Percentiles rank a stretch among this genome's conserved stretches.
These are phyloP conservation scores for Ganoderma lucidum DNA, from an alignment of 1,284 basidiomycete genomes.

Conservation along the genomic window DNA sequence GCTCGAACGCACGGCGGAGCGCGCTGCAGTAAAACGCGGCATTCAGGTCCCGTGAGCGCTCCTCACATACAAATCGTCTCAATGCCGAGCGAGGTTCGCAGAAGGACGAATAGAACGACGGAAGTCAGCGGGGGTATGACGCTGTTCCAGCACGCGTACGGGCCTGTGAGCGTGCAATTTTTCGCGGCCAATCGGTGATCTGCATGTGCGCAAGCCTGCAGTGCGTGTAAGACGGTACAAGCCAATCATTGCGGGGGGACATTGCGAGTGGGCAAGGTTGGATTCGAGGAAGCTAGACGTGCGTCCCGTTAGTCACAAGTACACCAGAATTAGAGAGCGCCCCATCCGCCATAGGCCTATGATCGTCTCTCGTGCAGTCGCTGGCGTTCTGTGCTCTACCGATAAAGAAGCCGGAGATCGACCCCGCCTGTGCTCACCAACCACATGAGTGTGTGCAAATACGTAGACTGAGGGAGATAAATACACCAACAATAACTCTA, in stretches of 20 bases:
- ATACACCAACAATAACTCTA: not conserved
- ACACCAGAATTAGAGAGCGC: not conserved
- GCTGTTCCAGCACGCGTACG: not conserved
- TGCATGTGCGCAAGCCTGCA: not conserved
- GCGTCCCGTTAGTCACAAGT: not conserved
- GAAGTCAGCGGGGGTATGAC: not conserved
- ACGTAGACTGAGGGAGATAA: not conserved
- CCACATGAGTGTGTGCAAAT: not conserved
- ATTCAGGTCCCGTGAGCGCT: slow-evolving; percentile 36
- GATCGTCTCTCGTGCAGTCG: not conserved
- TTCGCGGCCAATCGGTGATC: not conserved
- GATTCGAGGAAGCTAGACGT: not conserved
- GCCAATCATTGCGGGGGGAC: not conserved
- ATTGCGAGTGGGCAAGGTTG: not conserved
- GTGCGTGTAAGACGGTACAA: not conserved
- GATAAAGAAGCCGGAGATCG: not conserved
- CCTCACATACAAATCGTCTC: not conserved
- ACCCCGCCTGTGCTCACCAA: not conserved
- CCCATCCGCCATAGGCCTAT: not conserved
- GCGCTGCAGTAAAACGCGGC: slow-evolving; percentile 50
- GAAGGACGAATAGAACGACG: not conserved
- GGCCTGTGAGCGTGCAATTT: not conserved
- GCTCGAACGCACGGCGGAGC: slow-evolving; percentile 50
- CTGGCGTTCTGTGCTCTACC: not conserved
- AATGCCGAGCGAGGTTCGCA: not conserved